Evolutionary conservation across 371 early-diverging fungal genomes (phyloP).

Genomic region (Mucor mucedo): DNA sequence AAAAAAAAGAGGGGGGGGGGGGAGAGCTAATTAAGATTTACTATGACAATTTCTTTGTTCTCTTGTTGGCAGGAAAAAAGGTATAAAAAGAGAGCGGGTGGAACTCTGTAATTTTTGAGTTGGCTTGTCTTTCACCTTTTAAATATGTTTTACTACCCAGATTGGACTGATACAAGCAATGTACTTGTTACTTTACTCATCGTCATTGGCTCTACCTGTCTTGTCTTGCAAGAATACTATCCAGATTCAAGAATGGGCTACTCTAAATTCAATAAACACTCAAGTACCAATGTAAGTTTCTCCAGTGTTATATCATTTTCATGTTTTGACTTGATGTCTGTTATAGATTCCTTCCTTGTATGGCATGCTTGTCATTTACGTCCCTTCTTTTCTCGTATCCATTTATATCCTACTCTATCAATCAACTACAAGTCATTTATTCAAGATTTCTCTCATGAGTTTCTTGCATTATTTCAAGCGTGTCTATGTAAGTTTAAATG

Average conservation of each 20-base stretch:
- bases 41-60: too few species aligned
- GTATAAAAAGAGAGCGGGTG: background rate
- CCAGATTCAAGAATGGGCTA: constrained; percentile 39
- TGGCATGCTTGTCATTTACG: constrained; percentile 49
- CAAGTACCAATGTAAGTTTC: background rate
- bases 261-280: constrained; percentile 36
- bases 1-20: too few species aligned
- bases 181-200: background rate
- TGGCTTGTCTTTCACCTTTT: background rate
- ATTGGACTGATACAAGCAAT: constrained; percentile 8
- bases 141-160: constrained; percentile 26
- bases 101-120: background rate
- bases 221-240: constrained; percentile 27
- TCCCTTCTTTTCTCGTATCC: constrained; percentile 26
- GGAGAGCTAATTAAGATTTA: too few species aligned
- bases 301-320: background rate
- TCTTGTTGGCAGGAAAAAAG: background rate
- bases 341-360: constrained; percentile 34
- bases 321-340: background rate
- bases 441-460: constrained; percentile 10
- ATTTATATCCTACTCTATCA: background rate
- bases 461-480: constrained; percentile 41
- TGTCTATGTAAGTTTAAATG: constrained; percentile 28
- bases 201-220: background rate
- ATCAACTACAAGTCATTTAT: background rate